These are phyloP conservation scores for Fusarium sp. DNA, from an alignment of 2,329 filamentous ascomycete species.

Conservation along the genomic window DNA sequence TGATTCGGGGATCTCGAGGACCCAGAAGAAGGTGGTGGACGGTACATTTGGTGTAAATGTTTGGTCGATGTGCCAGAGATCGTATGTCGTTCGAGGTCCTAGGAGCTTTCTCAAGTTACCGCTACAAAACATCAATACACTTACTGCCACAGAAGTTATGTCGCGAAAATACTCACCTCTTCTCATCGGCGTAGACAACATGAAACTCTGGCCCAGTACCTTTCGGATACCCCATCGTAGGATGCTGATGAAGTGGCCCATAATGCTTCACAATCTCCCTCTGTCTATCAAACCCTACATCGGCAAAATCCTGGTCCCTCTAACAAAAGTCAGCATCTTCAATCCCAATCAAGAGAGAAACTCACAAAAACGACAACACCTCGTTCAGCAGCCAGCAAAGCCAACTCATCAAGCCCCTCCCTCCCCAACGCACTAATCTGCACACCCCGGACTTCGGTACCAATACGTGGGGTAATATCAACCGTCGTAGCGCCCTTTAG, in stretches of 20 bases:
- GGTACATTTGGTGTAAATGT: conserved; percentile 45
- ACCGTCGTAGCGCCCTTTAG: conserved; percentile 22
- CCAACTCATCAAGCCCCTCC: conserved; percentile 42
- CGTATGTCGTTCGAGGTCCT: conserved; percentile 39
- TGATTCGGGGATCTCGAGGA: conserved; percentile 40
- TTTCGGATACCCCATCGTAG: conserved; percentile 44
- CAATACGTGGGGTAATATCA: conserved; percentile 44
- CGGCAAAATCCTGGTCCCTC: conserved; percentile 46
- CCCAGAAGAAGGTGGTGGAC: conserved; percentile 46
- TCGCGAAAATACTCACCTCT: too few relatives aligned
- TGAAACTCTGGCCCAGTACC: conserved; percentile 46
- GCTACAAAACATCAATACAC: too few relatives aligned
- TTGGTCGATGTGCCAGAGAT: conserved; percentile 47
- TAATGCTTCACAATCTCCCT: conserved; percentile 43
- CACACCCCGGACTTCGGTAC: conserved; percentile 41
- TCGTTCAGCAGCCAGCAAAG: conserved; percentile 43
- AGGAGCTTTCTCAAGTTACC: conserved; percentile 43
- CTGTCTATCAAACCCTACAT: conserved; percentile 44
- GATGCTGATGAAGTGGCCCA: conserved; percentile 44
- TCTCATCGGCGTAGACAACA: conserved; percentile 45
- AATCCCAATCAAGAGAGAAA: rapidly evolving
- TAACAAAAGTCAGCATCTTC: not conserved
- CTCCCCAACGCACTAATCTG: conserved; percentile 39
- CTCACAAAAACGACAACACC: conserved; percentile 46
- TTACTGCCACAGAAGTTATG: too few relatives aligned